Conservation (phyloP, 2,329 filamentous ascomycete species). For the Fusarium piperis region DNA sequence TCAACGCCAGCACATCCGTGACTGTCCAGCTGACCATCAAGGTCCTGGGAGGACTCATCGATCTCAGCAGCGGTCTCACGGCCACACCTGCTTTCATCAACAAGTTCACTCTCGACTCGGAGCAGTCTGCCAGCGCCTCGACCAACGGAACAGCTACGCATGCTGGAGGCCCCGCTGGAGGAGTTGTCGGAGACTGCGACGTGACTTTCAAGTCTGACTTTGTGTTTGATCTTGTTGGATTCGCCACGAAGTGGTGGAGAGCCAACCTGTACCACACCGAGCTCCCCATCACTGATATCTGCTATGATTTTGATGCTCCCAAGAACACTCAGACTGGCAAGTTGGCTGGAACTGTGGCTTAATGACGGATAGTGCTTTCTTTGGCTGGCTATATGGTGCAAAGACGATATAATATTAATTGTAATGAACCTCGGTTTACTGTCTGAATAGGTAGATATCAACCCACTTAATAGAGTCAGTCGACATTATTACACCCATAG, state of each 20-base stretch:
- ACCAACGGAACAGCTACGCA: neutral
- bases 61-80: slow-evolving; percentile 51
- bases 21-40: slow-evolving; percentile 52
- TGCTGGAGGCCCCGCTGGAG: slow-evolving; percentile 8
- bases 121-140: slow-evolving; percentile 36
- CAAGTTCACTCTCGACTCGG: slow-evolving; percentile 44
- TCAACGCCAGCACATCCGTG: slow-evolving; percentile 43
- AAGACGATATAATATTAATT: neutral
- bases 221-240: slow-evolving; percentile 39
- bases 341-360: neutral
- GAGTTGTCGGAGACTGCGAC: slow-evolving; percentile 30
- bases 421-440: neutral
- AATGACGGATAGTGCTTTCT: neutral
- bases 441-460: neutral
- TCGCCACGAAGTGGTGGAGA: slow-evolving; percentile 42
- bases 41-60: slow-evolving; percentile 47
- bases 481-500: neutral
- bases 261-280: slow-evolving; percentile 33
- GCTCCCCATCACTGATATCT: slow-evolving; percentile 27
- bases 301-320: slow-evolving; percentile 22
- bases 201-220: slow-evolving; percentile 41
- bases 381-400: neutral
- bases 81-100: slow-evolving; percentile 50
- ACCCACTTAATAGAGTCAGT: neutral
- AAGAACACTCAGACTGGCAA: neutral